A percentile compares a stretch with the other conserved stretches of the same genome.
Conservation (phyloP, 345 rosid species). For the Brassica carinata region DNA sequence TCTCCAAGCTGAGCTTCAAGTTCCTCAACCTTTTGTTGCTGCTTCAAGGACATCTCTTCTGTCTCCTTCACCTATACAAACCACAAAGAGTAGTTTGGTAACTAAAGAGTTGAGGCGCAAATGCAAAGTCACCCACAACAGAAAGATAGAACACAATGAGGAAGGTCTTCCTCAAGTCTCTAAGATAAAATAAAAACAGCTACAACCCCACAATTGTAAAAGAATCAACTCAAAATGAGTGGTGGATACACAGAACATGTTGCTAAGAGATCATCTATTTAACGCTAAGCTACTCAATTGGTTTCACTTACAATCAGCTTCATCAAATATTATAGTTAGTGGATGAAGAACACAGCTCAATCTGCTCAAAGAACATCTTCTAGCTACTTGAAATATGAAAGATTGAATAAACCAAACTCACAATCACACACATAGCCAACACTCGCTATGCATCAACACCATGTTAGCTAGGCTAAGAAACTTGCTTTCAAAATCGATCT, state of each 20-base stretch:
- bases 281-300: no score
- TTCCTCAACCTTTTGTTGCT: conserved; percentile 69
- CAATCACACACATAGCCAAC: neutral
- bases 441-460: neutral
- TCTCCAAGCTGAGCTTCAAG: conserved; percentile 90
- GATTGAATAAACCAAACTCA: conserved; percentile 1
- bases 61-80: conserved; percentile 69
- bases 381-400: neutral
- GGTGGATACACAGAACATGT: no score
- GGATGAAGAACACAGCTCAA: neutral
- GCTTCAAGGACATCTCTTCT: conserved; percentile 51
- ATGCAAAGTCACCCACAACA: conserved; percentile 12
- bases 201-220: no score
- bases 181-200: no score
- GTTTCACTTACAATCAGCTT: neutral
- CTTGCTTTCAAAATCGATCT: neutral
- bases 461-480: neutral
- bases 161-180: neutral
- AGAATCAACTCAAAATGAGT: no score
- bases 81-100: neutral
- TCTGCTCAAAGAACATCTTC: neutral
- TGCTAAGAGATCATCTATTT: no score
- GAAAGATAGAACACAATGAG: neutral
- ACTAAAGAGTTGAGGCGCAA: conserved; percentile 2
- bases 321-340: neutral